phyloP scores from a whole-genome alignment of 352 stramenopile species.

The Globisporangium apiculatum region DNA sequence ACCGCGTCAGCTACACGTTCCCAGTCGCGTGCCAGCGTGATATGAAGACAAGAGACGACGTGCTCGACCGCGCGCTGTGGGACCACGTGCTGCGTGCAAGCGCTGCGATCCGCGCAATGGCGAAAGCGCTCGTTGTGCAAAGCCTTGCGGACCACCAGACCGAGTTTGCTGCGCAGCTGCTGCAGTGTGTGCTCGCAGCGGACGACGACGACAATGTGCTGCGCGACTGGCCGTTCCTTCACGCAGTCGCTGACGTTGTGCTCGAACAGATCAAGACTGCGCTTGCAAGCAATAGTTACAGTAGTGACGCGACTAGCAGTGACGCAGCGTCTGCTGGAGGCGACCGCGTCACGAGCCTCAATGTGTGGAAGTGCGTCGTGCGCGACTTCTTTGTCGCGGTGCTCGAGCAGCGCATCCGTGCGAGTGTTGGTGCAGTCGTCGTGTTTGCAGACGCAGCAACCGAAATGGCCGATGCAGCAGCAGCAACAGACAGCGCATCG shows the following conservation, averaged over 20 bases:
- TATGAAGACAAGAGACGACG: slow-evolving; percentile 34
- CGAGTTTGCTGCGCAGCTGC: slow-evolving; percentile 39
- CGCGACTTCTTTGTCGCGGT: slow-evolving; percentile 54
- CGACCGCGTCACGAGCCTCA: slow-evolving; percentile 35
- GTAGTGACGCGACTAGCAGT: slow-evolving; percentile 30
- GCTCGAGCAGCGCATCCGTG: slow-evolving; percentile 26
- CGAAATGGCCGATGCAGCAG: slow-evolving; percentile 6
- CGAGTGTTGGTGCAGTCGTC: slow-evolving; percentile 21
- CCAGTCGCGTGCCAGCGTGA: slow-evolving; percentile 26
- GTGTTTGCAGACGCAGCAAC: slow-evolving; percentile 22
- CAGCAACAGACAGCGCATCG: slow-evolving; percentile 10
- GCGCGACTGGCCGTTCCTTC: slow-evolving; percentile 65
- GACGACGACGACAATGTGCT: slow-evolving; percentile 55
- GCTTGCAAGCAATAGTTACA: slow-evolving; percentile 4
- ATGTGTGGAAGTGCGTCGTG: slow-evolving; percentile 53
- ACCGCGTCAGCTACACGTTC: slow-evolving; percentile 41
- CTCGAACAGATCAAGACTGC: slow-evolving; percentile 39
- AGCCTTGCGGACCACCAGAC: slow-evolving; percentile 55
- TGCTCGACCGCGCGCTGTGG: slow-evolving; percentile 45
- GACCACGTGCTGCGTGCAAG: slow-evolving; percentile 65
- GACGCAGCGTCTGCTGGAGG: slow-evolving; percentile 3
- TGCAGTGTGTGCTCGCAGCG: slow-evolving; percentile 47
- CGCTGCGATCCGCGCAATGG: slow-evolving; percentile 60
- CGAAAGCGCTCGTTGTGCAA: slow-evolving; percentile 62
- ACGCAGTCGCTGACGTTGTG: slow-evolving; percentile 56